Percentiles rank a stretch among this genome's conserved stretches.
Conservation (phyloP, 1,284 basidiomycete genomes). For the Xerocomus nothofagi region DNA sequence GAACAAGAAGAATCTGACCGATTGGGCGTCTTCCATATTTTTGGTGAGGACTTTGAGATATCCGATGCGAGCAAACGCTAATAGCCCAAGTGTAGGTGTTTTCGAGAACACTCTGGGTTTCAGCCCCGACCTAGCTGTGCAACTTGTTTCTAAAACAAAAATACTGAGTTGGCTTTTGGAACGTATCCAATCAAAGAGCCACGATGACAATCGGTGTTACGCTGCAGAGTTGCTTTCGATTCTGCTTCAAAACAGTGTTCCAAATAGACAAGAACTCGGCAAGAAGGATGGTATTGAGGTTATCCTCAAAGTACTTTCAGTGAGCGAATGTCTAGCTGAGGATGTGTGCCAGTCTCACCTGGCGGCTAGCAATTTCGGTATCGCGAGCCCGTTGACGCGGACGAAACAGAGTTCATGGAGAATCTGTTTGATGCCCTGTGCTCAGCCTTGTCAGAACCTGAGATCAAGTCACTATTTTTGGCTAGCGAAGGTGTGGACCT, state of each 20-base stretch:
- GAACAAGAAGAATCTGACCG: slow-evolving; percentile 85
- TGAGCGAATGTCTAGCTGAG: slow-evolving; percentile 42
- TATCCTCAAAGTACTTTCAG: slow-evolving; percentile 77
- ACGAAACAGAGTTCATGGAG: slow-evolving; percentile 97
- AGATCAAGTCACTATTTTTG: slow-evolving; percentile 81
- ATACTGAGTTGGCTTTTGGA: slow-evolving; percentile 80
- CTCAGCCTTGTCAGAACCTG: slow-evolving; percentile 72
- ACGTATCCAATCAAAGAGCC: slow-evolving; percentile 70
- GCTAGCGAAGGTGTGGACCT: slow-evolving; percentile 94
- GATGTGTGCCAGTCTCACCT: slow-evolving; percentile 18
- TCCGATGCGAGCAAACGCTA: not conserved
- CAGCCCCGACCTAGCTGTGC: slow-evolving; percentile 70
- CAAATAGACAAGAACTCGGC: slow-evolving; percentile 64
- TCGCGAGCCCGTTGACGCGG: slow-evolving; percentile 78
- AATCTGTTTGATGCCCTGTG: slow-evolving; percentile 92
- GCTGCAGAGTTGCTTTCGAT: slow-evolving; percentile 90
- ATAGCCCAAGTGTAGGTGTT: slow-evolving; percentile 57
- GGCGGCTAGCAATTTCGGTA: slow-evolving; percentile 76
- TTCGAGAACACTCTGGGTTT: slow-evolving; percentile 93
- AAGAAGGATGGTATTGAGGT: slow-evolving; percentile 79
- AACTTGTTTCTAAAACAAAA: slow-evolving; percentile 71
- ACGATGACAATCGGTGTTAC: slow-evolving; percentile 87
- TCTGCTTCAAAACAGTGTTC: slow-evolving; percentile 71
- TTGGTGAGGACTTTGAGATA: slow-evolving; percentile 51
- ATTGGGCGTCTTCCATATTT: slow-evolving; percentile 89